These are phyloP conservation scores for Aegle marmelos DNA, from an alignment of 345 rosid species.

Conservation along the genomic window DNA sequence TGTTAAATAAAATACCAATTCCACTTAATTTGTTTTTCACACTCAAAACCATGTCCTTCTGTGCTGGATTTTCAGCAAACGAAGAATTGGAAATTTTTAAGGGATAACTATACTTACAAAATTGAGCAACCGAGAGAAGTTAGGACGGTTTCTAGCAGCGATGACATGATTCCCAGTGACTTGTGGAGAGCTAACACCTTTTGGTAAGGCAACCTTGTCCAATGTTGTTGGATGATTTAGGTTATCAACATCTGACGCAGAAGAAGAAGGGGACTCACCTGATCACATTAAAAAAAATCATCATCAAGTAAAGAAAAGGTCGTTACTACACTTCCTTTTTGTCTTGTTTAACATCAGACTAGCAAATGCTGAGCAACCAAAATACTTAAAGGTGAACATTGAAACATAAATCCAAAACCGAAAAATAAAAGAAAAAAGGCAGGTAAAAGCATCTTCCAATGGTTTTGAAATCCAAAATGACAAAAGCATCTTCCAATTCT, in stretches of 20 bases:
- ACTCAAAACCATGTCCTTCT: background rate
- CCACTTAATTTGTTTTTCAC: background rate
- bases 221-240: conserved; percentile 66
- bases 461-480: too few species aligned
- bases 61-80: background rate
- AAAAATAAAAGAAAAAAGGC: background rate
- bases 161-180: conserved; percentile 65
- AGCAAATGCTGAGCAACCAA: background rate
- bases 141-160: conserved; percentile 61
- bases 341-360: conserved; percentile 2
- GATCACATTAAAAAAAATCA: conserved; percentile 17
- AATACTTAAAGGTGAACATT: background rate
- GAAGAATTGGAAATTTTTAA: background rate
- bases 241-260: conserved; percentile 96
- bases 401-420: background rate
- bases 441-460: background rate
- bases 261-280: conserved; percentile 99
- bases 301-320: background rate
- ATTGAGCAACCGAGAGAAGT: conserved; percentile 56
- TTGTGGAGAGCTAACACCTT: conserved; percentile 71
- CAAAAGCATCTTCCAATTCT: background rate
- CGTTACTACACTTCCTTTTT: background rate
- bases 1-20: background rate
- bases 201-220: conserved; percentile 62
- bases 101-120: conserved; percentile 62